Percentiles rank a stretch among this genome's conserved stretches.
Evolutionary conservation across 352 stramenopile species (phyloP).

Genomic region (Bremia lactucae): DNA sequence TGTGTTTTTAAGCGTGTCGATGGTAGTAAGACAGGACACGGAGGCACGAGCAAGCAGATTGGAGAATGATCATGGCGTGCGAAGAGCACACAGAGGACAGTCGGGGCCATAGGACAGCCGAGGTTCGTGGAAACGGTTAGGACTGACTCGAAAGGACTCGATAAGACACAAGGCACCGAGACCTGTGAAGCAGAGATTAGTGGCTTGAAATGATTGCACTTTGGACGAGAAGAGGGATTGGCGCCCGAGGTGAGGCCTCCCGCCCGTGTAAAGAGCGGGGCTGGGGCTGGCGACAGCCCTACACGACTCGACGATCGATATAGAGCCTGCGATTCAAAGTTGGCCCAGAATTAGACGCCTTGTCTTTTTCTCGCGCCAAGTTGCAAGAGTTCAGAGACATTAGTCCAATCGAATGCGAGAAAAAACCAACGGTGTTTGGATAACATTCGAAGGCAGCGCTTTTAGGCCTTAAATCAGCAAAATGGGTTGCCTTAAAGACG

Average conservation of each 20-base stretch:
- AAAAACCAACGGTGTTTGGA: too few species aligned
- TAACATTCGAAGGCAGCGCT: too few species aligned
- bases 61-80: constrained; percentile 15
- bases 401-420: constrained; percentile 6
- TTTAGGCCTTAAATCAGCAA: too few species aligned
- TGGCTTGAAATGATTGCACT: too few species aligned
- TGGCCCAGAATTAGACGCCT: neutral
- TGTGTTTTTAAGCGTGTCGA: constrained; percentile 7
- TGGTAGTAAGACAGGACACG: neutral
- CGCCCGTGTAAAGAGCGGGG: neutral
- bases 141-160: too few species aligned
- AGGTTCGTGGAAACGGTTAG: constrained; percentile 17
- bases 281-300: neutral
- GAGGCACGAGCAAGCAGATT: constrained; percentile 19
- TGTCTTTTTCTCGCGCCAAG: too few species aligned
- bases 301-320: constrained; percentile 18
- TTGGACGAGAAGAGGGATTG: too few species aligned
- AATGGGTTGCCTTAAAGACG: too few species aligned
- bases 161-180: too few species aligned
- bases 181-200: too few species aligned
- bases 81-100: neutral
- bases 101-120: constrained; percentile 1
- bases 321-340: constrained; percentile 1
- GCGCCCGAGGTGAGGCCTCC: too few species aligned
- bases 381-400: constrained; percentile 20